These are phyloP conservation scores for Staphylotrichum tortipilum DNA, from an alignment of 495 filamentous ascomycete genomes.

Conservation along the genomic window DNA sequence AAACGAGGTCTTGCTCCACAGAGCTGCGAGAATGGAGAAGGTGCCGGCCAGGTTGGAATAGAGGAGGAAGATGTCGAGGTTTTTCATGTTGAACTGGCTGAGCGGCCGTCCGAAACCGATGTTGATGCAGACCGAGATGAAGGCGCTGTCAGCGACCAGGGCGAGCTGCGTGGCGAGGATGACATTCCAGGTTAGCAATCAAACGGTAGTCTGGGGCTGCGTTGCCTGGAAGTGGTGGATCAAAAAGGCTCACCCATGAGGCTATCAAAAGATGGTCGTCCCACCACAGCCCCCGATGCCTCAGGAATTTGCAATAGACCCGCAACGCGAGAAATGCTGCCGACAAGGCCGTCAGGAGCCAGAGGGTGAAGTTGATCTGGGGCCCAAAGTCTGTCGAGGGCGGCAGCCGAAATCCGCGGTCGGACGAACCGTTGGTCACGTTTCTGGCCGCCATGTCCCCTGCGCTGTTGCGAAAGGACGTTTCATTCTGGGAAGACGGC, in stretches of 20 bases:
- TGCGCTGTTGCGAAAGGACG: not conserved
- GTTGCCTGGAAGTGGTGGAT: not conserved
- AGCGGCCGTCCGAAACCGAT: constrained; percentile 23
- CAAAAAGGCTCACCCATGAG: constrained; percentile 28
- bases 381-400: constrained; percentile 20
- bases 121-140: constrained; percentile 48
- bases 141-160: constrained; percentile 44
- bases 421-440: no score
- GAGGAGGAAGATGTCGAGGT: constrained; percentile 21
- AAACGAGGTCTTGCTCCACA: constrained; percentile 2
- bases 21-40: constrained; percentile 27
- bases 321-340: constrained; percentile 28
- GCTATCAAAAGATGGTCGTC: constrained; percentile 30
- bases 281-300: constrained; percentile 17
- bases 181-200: no score
- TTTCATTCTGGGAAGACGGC: not conserved
- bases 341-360: constrained; percentile 29
- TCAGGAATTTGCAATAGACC: constrained; percentile 26
- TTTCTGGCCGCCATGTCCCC: not conserved
- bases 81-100: constrained; percentile 16
- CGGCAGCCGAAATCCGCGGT: not conserved
- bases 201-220: no score
- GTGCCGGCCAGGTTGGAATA: constrained; percentile 21
- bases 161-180: not conserved
- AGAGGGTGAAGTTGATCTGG: constrained; percentile 36